A percentile compares a stretch with the other conserved stretches of the same genome.
Conservation (phyloP, 345 rosid genomes). For the Theobroma cacao region DNA sequence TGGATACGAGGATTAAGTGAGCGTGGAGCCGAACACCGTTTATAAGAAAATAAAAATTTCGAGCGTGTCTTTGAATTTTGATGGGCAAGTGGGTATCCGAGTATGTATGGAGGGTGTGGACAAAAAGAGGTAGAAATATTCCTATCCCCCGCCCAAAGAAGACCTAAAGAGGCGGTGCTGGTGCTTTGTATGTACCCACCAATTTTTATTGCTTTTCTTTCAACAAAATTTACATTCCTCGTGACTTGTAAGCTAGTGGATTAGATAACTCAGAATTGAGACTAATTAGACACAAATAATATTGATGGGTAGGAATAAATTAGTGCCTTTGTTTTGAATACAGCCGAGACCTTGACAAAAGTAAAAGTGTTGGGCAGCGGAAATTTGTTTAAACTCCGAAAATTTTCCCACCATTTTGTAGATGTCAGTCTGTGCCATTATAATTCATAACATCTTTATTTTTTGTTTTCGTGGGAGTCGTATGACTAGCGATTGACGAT, state of each 20-base stretch:
- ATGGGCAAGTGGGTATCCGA: not conserved
- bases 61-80: not conserved
- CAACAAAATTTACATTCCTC: not conserved
- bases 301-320: not conserved
- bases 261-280: not conserved
- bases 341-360: too few species aligned
- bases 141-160: not conserved
- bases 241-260: not conserved
- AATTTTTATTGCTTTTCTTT: not conserved
- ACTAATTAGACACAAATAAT: not conserved
- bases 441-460: too few species aligned
- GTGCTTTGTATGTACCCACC: not conserved
- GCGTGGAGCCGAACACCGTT: not conserved
- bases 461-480: too few species aligned
- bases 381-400: too few species aligned
- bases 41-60: not conserved
- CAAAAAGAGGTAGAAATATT: not conserved
- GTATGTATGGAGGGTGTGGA: not conserved
- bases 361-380: too few species aligned
- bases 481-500: not conserved
- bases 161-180: constrained; percentile 6
- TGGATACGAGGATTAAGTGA: not conserved
- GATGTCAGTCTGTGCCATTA: too few species aligned
- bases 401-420: too few species aligned
- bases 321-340: too few species aligned